Evolutionary conservation across 306 rosid species (phyloP).

Genomic region (Vigna trinervia): DNA sequence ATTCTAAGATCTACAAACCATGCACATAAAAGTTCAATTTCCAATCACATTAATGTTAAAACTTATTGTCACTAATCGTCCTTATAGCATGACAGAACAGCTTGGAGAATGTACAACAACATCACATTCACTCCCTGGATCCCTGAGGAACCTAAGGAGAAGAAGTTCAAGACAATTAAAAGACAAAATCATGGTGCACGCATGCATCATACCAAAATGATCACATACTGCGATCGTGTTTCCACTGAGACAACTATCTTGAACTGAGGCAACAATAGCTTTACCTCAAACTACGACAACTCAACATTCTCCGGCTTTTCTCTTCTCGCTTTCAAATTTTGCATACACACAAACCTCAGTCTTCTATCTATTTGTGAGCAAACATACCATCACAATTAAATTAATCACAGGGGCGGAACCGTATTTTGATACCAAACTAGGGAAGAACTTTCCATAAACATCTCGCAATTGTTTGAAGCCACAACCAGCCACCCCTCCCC

Average conservation of each 20-base stretch:
- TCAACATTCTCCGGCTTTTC: background rate
- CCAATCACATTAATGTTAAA: background rate
- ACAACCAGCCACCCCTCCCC: background rate
- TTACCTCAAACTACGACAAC: conserved; percentile 9
- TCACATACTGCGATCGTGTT: background rate
- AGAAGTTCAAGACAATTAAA: background rate
- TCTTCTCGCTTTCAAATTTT: background rate
- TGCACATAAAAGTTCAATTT: background rate
- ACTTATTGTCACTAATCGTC: background rate
- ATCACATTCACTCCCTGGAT: background rate
- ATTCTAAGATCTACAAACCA: background rate
- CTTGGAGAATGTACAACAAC: background rate
- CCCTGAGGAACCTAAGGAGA: background rate
- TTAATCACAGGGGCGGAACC: background rate
- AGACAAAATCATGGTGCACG: background rate
- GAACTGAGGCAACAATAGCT: background rate
- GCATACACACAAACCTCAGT: background rate
- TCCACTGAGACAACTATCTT: background rate
- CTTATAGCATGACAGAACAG: background rate
- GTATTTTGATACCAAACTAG: background rate
- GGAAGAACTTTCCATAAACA: background rate
- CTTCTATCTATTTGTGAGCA: conserved; percentile 4
- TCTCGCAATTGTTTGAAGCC: conserved; percentile 2
- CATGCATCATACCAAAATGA: no score
- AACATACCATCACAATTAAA: background rate